A percentile compares a stretch with the other conserved stretches of the same genome.
phyloP scores from a whole-genome alignment of 1,139 yeast genomes.

The Geotrichum aggregatum region DNA sequence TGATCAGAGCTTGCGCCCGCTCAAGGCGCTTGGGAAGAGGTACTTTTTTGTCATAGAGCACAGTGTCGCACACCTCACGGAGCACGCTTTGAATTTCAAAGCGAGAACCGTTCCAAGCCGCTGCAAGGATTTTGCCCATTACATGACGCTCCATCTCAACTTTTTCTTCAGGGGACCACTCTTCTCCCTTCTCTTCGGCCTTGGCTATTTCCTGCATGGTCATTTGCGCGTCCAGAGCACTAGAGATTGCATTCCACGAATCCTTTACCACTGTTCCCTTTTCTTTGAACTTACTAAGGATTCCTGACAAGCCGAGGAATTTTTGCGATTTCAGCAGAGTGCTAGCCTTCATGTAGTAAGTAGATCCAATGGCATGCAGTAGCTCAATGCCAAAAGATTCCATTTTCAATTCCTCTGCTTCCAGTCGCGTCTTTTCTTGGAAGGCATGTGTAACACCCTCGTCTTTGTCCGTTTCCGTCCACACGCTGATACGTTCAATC shows the following conservation, averaged over 20 bases:
- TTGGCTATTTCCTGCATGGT: conserved; percentile 71
- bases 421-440: conserved; percentile 64
- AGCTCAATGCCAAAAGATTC: conserved; percentile 93
- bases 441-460: conserved; percentile 66
- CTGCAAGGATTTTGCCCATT: conserved; percentile 87
- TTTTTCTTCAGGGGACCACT: conserved; percentile 73
- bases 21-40: conserved; percentile 55
- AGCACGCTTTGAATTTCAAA: conserved; percentile 87
- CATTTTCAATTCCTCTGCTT: conserved; percentile 85
- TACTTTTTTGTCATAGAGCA: conserved; percentile 62
- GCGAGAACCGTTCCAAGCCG: conserved; percentile 94
- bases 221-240: conserved; percentile 82
- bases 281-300: conserved; percentile 79
- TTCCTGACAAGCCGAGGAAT: conserved; percentile 76
- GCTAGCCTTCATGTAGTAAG: conserved; percentile 65
- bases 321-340: conserved; percentile 64
- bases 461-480: conserved; percentile 79
- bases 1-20: conserved; percentile 72
- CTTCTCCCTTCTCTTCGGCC: conserved; percentile 49
- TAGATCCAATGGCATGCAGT: conserved; percentile 77
- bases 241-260: conserved; percentile 75
- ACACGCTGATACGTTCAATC: conserved; percentile 61
- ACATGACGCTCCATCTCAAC: conserved; percentile 82
- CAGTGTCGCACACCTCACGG: conserved; percentile 78
- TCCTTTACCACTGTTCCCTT: conserved; percentile 83